Evolutionary conservation across 306 rosid species (phyloP), one percentile per base, ranked within the genome.

Genomic region (Castanea crenata): DNA sequence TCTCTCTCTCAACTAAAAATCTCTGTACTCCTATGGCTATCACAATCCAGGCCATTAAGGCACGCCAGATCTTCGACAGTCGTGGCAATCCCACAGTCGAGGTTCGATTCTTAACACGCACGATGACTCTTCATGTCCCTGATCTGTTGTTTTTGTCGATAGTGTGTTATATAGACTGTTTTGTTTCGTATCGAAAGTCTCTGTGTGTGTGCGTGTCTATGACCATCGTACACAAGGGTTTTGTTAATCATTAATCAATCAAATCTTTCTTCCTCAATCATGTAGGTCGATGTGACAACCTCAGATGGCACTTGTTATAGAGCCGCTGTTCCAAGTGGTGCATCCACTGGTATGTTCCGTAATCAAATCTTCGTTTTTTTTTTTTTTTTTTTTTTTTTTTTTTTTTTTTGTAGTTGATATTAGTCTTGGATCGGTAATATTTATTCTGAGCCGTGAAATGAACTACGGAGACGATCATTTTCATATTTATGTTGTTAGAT

Each of bases 311-410:
- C 85, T 78, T 76, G 86, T 76, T 90, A 89, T n/a, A 96, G 99
- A 86, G 99, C 98, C 19, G 97, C 99, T n/a, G 98, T 96, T 88
- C 99, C 99, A 38, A 96, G 99, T 34, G 99, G 99, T 79, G 99
- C 99, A 68, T 96, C 99, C 54, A 96, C 92, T 61, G 92, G 92
- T 89, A 78, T 55, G 74, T 12, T 56, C 21, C 55, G 23, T 62
- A 19, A 29, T 18, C 72, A 41, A 41, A 41, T 41, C 46, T 41
- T 7, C 46, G 12, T 2, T 29, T 29, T 29, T 29, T 2, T 29
- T 29, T 29, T 29, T 29, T 29, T 2, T 29, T 29, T 29, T 29
- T 25, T 25, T 25, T 25, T 25, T 25, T n/a, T 29, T 2, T 29
- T 29, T 29, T 29, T 25, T 25, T 25, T 25, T 25, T 25, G 27